Evolutionary conservation across 345 rosid genomes (phyloP).

Genomic region (Syzygium oleosum): DNA sequence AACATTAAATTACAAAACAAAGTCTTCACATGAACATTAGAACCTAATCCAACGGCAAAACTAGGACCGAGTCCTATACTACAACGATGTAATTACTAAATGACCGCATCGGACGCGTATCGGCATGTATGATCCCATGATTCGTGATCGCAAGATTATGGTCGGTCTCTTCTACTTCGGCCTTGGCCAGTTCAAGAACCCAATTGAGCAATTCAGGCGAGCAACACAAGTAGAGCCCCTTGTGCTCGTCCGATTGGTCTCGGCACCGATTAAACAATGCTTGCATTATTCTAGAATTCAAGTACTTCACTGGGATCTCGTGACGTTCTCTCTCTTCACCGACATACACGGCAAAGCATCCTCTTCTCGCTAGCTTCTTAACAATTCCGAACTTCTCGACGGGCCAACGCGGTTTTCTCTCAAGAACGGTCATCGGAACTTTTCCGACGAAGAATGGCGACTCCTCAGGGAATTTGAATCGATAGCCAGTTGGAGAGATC

Average conservation of each 20-base stretch:
- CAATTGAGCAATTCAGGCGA: neutral
- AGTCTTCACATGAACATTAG: neutral
- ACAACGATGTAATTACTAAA: neutral
- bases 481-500: too few relatives aligned
- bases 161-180: neutral
- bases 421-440: neutral
- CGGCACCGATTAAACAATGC: neutral
- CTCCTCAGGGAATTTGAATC: neutral
- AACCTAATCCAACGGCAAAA: neutral
- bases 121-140: neutral
- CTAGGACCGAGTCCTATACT: neutral
- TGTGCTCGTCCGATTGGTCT: neutral
- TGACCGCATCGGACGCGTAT: neutral
- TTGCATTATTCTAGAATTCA: neutral
- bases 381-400: neutral
- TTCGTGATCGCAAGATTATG: neutral
- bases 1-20: neutral
- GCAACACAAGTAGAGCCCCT: neutral
- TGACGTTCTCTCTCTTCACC: neutral
- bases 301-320: neutral
- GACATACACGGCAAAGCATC: neutral
- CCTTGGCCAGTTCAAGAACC: neutral
- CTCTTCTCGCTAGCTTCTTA: neutral
- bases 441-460: neutral
- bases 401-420: accelerated